Percentiles rank a stretch among this genome's conserved stretches.
phyloP scores from a whole-genome alignment of 2,329 filamentous ascomycete species.

The Elsinoe necatrix region DNA sequence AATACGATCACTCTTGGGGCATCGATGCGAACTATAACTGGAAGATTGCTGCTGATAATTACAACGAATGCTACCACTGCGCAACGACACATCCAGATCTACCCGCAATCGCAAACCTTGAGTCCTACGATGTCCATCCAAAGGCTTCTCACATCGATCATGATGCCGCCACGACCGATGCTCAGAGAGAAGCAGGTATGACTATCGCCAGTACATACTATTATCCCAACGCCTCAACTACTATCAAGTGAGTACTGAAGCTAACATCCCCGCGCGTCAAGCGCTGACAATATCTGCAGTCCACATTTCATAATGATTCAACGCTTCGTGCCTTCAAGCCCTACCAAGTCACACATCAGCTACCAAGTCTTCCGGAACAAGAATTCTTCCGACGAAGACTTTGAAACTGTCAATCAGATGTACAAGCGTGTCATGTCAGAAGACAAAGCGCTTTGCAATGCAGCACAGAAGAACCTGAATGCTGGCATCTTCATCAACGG shows the following conservation, averaged over 20 bases:
- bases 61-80: conserved; percentile 50
- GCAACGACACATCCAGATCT: conserved; percentile 52
- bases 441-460: conserved; percentile 54
- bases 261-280: background rate
- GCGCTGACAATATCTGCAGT: conserved; percentile 25
- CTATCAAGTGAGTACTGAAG: conserved; percentile 39
- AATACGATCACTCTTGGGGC: conserved; percentile 50
- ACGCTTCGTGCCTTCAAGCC: conserved; percentile 49
- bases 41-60: conserved; percentile 36
- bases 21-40: conserved; percentile 50
- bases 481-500: conserved; percentile 55
- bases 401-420: conserved; percentile 48
- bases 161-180: conserved; percentile 36
- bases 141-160: conserved; percentile 45
- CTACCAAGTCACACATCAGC: conserved; percentile 47
- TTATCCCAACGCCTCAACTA: conserved; percentile 45
- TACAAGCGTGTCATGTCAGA: conserved; percentile 58
- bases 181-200: conserved; percentile 43
- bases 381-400: conserved; percentile 50
- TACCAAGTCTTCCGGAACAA: conserved; percentile 59
- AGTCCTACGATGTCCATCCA: conserved; percentile 46
- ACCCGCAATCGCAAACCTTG: conserved; percentile 48
- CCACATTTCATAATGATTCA: conserved; percentile 59
- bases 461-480: conserved; percentile 53
- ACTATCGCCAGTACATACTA: conserved; percentile 42